phyloP scores from a whole-genome alignment of 108 stramenopile genomes.

The Fistulifera pelliculosa region DNA sequence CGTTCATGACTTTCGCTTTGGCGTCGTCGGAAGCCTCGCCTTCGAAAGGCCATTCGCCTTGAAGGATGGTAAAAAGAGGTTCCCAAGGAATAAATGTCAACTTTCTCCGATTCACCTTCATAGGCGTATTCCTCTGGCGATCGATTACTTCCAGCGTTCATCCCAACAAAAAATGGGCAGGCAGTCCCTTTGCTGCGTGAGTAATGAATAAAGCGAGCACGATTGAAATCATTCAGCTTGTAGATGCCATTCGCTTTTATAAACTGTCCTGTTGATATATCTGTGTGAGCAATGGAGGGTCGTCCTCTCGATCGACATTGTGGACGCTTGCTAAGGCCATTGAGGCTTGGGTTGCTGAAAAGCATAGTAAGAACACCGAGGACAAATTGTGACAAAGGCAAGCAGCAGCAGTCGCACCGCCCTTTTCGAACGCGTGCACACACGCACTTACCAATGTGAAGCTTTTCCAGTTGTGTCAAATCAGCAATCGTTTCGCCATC shows the following conservation, averaged over 20 bases:
- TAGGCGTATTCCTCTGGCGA: conserved; percentile 67
- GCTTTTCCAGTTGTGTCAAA: conserved; percentile 5
- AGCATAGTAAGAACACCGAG: too few relatives aligned
- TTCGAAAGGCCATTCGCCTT: conserved; percentile 35
- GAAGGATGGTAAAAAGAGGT: conserved; percentile 14
- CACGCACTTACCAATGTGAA: conserved; percentile 8
- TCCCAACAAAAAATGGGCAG: conserved; percentile 35
- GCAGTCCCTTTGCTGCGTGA: conserved; percentile 18
- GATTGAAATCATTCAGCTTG: conserved; percentile 73
- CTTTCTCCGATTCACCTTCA: conserved; percentile 35
- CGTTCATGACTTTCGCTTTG: conserved; percentile 21
- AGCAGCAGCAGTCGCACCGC: too few relatives aligned
- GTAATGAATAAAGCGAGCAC: conserved; percentile 49
- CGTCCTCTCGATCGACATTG: conserved; percentile 27
- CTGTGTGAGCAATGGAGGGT: conserved; percentile 58
- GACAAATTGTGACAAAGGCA: too few relatives aligned
- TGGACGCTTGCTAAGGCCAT: conserved; percentile 35
- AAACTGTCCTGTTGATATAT: conserved; percentile 46
- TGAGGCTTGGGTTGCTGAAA: conserved; percentile 23
- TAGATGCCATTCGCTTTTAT: conserved; percentile 25
- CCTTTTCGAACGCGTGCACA: too few relatives aligned
- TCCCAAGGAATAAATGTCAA: conserved; percentile 9
- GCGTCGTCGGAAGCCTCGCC: conserved; percentile 15
- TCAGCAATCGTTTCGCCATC: not conserved
- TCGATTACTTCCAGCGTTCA: conserved; percentile 49